Conservation (phyloP, 768 basidiomycete genomes). For the Lactarius pseudohatsudake region DNA sequence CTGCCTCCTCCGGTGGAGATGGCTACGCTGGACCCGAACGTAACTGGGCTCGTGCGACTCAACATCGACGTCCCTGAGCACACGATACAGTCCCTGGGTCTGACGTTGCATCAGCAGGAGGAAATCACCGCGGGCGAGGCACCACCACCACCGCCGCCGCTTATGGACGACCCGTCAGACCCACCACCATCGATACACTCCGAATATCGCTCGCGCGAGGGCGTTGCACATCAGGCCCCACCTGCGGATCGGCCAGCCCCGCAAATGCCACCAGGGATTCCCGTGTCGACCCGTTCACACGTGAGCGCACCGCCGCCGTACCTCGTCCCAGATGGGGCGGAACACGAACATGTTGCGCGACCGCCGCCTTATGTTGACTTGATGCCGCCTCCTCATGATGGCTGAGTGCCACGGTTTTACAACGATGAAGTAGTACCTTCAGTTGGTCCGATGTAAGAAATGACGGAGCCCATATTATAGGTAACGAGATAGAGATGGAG, state of each 20-base stretch:
- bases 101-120: constrained; percentile 53
- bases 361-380: constrained; percentile 43
- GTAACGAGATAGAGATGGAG: constrained; percentile 23
- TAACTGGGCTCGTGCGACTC: constrained; percentile 63
- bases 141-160: constrained; percentile 76
- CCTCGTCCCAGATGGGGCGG: constrained; percentile 48
- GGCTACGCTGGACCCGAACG: constrained; percentile 67
- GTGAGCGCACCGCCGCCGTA: constrained; percentile 77
- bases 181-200: constrained; percentile 89
- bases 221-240: constrained; percentile 31
- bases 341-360: constrained; percentile 36
- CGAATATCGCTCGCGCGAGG: constrained; percentile 51
- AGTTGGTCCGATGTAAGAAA: constrained; percentile 27
- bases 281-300: constrained; percentile 24
- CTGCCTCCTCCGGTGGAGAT: constrained; percentile 79
- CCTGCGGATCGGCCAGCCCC: constrained; percentile 28
- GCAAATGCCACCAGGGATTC: constrained; percentile 30
- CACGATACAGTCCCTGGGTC: constrained; percentile 55
- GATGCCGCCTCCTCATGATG: constrained; percentile 30
- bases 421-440: constrained; percentile 29
- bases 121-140: constrained; percentile 38
- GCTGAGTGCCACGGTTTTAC: background rate
- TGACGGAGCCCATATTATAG: constrained; percentile 32
- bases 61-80: constrained; percentile 51
- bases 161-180: constrained; percentile 84